Conservation (phyloP, 345 rosid species). For the Lepidium sativum region DNA sequence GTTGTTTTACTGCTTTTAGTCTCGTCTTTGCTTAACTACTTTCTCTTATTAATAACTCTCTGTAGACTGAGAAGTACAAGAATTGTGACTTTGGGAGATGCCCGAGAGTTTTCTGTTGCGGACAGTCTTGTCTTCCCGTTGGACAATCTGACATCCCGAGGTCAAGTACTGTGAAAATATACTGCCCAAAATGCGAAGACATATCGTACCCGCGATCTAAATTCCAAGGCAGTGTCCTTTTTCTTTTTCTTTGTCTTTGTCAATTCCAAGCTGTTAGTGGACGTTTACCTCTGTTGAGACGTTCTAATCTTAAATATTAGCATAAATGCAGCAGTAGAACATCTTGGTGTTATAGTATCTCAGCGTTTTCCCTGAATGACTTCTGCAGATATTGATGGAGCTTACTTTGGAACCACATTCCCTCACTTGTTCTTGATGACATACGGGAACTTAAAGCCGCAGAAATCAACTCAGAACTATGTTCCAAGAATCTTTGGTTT, state of each 20-base stretch:
- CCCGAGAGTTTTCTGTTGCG: constrained; percentile 92
- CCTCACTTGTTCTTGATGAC: constrained; percentile 91
- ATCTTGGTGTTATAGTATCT: constrained; percentile 5
- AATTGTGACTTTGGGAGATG: constrained; percentile 94
- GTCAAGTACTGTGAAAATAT: constrained; percentile 82
- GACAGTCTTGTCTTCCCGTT: constrained; percentile 91
- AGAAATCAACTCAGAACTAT: constrained; percentile 59
- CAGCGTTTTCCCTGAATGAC: constrained; percentile 30
- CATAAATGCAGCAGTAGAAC: not conserved
- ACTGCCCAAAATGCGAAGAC: constrained; percentile 91
- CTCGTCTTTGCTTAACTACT: not conserved
- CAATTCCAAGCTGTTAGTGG: not conserved
- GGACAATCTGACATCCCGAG: constrained; percentile 93
- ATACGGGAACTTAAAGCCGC: constrained; percentile 79
- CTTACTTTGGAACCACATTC: constrained; percentile 95
- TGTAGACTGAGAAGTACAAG: constrained; percentile 87
- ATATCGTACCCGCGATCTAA: constrained; percentile 93
- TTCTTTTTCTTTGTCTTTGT: not conserved
- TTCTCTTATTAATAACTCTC: not conserved
- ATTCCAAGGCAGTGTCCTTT: constrained; percentile 87
- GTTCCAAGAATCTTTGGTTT: constrained; percentile 85
- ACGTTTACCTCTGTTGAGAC: not conserved
- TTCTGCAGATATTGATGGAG: constrained; percentile 78
- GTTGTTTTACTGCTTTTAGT: not conserved
- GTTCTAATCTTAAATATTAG: not conserved